These are phyloP conservation scores for Aspergillus japonicus DNA, from an alignment of 2,329 filamentous ascomycete genomes.

Conservation along the genomic window DNA sequence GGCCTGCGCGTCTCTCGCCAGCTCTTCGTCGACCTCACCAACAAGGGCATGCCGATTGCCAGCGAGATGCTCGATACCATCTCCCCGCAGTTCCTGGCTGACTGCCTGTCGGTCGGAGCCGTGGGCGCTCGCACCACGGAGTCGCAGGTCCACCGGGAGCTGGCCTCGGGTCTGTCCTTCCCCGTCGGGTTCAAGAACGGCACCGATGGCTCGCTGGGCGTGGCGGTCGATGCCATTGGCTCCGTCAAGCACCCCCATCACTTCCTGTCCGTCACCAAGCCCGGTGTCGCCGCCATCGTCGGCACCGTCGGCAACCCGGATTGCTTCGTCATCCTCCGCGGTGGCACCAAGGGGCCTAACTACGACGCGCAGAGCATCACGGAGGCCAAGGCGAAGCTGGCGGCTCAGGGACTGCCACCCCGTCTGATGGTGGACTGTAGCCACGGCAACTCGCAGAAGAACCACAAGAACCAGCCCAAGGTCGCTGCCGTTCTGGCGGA, in stretches of 20 bases:
- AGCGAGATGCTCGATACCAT: conserved; percentile 99
- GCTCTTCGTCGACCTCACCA: conserved; percentile 88
- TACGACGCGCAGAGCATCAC: conserved; percentile 83
- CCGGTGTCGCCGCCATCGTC: conserved; percentile 90
- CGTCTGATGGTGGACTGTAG: conserved; percentile 97
- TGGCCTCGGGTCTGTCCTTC: conserved; percentile 92
- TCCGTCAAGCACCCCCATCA: conserved; percentile 90
- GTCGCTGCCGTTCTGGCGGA: conserved; percentile 78
- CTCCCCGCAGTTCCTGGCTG: conserved; percentile 92
- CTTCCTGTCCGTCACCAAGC: conserved; percentile 97
- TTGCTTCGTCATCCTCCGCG: conserved; percentile 93
- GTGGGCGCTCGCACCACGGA: conserved; percentile 96
- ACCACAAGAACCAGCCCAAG: conserved; percentile 96
- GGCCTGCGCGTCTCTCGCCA: conserved; percentile 81
- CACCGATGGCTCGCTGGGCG: conserved; percentile 83
- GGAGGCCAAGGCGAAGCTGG: conserved; percentile 76
- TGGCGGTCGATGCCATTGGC: conserved; percentile 93
- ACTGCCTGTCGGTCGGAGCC: conserved; percentile 86
- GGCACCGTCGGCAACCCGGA: conserved; percentile 94
- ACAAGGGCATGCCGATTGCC: conserved; percentile 91
- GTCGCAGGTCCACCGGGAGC: conserved; percentile 89
- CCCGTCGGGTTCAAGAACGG: conserved; percentile 99
- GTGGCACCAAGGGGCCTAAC: conserved; percentile 91
- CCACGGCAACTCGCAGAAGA: conserved; percentile 92
- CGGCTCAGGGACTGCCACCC: conserved; percentile 69